Conservation (phyloP, 164 flowering plant genomes). For the Chimonanthus praecox region DNA sequence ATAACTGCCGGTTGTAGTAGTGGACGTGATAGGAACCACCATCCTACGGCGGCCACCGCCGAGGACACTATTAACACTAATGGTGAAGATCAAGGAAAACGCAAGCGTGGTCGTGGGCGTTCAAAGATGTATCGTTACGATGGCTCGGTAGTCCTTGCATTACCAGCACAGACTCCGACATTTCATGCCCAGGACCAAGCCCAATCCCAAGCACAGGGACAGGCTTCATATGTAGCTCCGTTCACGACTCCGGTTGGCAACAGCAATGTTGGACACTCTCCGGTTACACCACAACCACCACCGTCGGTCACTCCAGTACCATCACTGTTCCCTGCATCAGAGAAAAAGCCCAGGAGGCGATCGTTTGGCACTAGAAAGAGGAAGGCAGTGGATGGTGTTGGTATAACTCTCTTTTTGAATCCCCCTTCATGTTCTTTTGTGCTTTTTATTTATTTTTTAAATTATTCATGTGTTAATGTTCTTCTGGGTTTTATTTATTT, state of each 20-base stretch:
- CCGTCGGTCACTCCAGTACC: background rate
- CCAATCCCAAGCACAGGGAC: no score
- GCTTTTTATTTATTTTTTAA: background rate
- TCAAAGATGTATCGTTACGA: constrained; percentile 84
- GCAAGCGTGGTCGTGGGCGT: constrained; percentile 42
- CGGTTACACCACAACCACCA: background rate
- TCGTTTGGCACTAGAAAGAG: constrained; percentile 71
- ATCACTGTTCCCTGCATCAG: no score
- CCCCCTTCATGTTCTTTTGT: background rate
- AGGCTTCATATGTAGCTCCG: background rate
- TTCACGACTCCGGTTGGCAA: background rate
- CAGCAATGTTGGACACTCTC: background rate
- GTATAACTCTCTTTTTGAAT: constrained; percentile 20
- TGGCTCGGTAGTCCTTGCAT: constrained; percentile 42
- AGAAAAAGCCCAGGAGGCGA: constrained; percentile 59
- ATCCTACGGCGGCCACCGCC: constrained; percentile 1
- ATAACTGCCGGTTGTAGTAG: constrained; percentile 12
- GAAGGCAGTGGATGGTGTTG: constrained; percentile 44
- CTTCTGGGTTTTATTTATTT: background rate
- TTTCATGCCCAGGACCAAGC: constrained; percentile 5
- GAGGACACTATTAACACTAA: constrained; percentile 27
- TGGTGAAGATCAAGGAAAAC: constrained; percentile 42
- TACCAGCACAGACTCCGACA: constrained; percentile 7
- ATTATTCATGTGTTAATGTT: background rate
- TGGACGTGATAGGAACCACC: background rate